phyloP scores from a whole-genome alignment of 345 rosid genomes.

The Dipteronia sinensis region DNA sequence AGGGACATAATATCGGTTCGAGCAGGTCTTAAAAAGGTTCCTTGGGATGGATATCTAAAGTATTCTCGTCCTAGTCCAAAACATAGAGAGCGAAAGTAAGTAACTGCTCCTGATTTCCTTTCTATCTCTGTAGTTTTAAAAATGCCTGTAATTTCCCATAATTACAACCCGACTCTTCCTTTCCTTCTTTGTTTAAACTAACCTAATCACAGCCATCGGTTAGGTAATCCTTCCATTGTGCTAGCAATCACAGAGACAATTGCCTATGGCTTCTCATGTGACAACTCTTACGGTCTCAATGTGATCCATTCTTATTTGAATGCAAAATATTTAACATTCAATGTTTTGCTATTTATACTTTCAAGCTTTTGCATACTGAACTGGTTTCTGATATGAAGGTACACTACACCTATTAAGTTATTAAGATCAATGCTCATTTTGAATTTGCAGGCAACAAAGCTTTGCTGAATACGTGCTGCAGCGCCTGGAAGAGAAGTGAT shows the following conservation, averaged over 20 bases:
- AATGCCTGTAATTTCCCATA: not conserved
- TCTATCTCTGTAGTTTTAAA: not conserved
- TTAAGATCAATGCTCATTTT: conserved; percentile 14
- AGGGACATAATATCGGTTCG: conserved; percentile 86
- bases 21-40: conserved; percentile 94
- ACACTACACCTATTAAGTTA: not conserved
- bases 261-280: not conserved
- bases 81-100: conserved; percentile 96
- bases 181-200: not conserved
- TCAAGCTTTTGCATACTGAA: not conserved
- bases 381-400: conserved; percentile 9
- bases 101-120: conserved; percentile 16
- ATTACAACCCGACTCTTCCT: not conserved
- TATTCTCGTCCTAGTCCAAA: conserved; percentile 94
- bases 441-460: conserved; percentile 77
- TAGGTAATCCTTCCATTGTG: not conserved
- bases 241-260: not conserved
- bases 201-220: no score
- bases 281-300: not conserved
- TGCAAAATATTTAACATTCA: not conserved
- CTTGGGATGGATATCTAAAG: conserved; percentile 99
- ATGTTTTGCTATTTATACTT: not conserved
- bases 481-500: conserved; percentile 75
- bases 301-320: not conserved
- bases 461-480: conserved; percentile 84